phyloP scores from a whole-genome alignment of 768 basidiomycete species.

The Kwoniella sp. region DNA sequence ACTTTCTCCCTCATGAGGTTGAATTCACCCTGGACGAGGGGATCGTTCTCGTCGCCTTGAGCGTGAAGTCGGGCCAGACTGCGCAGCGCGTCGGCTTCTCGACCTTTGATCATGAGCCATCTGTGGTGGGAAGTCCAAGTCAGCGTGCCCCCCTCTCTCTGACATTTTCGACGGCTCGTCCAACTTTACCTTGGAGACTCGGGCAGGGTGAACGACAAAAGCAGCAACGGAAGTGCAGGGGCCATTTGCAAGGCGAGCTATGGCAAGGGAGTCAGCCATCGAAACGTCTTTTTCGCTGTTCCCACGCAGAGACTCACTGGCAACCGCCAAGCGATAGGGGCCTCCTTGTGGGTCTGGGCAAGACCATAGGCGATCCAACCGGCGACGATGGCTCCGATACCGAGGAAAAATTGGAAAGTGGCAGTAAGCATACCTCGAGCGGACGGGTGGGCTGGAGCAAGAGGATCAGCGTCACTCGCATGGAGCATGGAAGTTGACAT shows the following conservation, averaged over 20 bases:
- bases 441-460: slow-evolving; percentile 60
- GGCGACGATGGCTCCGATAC: slow-evolving; percentile 79
- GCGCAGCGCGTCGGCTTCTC: slow-evolving; percentile 68
- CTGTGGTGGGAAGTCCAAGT: slow-evolving; percentile 41
- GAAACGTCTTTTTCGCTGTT: slow-evolving; percentile 6
- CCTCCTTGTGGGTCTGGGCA: slow-evolving; percentile 44
- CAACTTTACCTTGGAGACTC: slow-evolving; percentile 80
- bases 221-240: slow-evolving; percentile 56
- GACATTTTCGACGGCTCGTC: too few species aligned
- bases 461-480: neutral
- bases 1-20: slow-evolving; percentile 72
- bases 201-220: slow-evolving; percentile 69
- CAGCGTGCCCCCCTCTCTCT: neutral
- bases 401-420: slow-evolving; percentile 57
- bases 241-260: slow-evolving; percentile 58
- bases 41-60: slow-evolving; percentile 66
- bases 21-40: slow-evolving; percentile 52
- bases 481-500: neutral
- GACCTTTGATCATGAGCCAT: slow-evolving; percentile 76
- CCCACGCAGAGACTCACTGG: slow-evolving; percentile 9
- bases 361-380: slow-evolving; percentile 87
- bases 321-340: slow-evolving; percentile 33
- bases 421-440: slow-evolving; percentile 67
- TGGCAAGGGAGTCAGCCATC: slow-evolving; percentile 69
- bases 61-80: slow-evolving; percentile 82